Percentiles rank a stretch among this genome's conserved stretches.
Conservation (phyloP, 176 grass and related monocot species). For the Bromus sterilis region DNA sequence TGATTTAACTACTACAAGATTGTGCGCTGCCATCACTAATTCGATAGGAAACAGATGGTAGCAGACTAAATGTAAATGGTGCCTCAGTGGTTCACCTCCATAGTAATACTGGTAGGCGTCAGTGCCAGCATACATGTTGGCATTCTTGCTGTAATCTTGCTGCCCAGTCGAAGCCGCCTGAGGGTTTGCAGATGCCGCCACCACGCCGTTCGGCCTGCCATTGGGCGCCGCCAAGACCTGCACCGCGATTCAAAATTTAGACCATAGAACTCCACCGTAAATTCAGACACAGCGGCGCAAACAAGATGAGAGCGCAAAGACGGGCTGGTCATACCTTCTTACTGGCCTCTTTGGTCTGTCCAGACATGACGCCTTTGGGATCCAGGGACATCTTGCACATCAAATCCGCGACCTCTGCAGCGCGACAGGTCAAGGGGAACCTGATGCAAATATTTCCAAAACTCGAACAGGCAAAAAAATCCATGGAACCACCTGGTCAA, state of each 20-base stretch:
- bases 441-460: neutral
- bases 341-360: conserved; percentile 22
- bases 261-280: neutral
- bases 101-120: conserved; percentile 51
- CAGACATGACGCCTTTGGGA: conserved; percentile 18
- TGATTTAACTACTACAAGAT: neutral
- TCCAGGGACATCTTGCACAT: conserved; percentile 53
- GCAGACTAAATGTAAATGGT: neutral
- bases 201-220: conserved; percentile 10
- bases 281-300: too few species aligned
- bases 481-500: neutral
- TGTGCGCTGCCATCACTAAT: neutral
- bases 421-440: conserved; percentile 36
- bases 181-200: neutral
- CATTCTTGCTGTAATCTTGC: conserved; percentile 40
- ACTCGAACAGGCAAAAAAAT: too few species aligned
- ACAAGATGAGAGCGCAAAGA: too few species aligned
- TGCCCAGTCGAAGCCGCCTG: conserved; percentile 2
- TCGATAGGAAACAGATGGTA: neutral
- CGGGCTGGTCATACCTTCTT: conserved; percentile 41
- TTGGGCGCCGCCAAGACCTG: conserved; percentile 17
- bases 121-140: conserved; percentile 38
- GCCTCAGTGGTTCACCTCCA: conserved; percentile 30
- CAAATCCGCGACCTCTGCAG: conserved; percentile 51
- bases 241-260: neutral